Conservation (phyloP, 1,284 basidiomycete genomes). For the Wallemia hederae region DNA sequence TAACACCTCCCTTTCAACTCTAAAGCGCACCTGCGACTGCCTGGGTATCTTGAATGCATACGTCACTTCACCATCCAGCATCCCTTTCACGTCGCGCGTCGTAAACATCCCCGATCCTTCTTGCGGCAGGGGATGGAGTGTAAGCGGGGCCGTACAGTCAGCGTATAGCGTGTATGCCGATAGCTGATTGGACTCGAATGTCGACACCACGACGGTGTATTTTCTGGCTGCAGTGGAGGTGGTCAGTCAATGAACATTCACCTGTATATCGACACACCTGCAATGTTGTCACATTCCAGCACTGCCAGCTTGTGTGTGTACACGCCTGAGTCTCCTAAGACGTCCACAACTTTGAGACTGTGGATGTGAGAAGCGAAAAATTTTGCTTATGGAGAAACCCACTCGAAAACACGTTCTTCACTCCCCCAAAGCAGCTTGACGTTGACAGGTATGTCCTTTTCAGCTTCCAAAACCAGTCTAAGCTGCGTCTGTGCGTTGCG, state of each 20-base stretch:
- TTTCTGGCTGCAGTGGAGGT: conserved; percentile 30
- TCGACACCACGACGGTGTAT: conserved; percentile 53
- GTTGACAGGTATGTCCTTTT: conserved; percentile 42
- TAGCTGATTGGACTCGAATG: conserved; percentile 40
- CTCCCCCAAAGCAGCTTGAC: conserved; percentile 42
- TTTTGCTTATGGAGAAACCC: background rate
- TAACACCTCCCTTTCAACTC: too few species aligned
- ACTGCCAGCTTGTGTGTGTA: conserved; percentile 53
- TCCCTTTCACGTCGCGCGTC: background rate
- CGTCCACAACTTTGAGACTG: conserved; percentile 27
- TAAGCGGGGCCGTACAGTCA: conserved; percentile 26
- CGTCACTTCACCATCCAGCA: background rate
- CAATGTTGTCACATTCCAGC: conserved; percentile 21
- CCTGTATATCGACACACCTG: conserved; percentile 23
- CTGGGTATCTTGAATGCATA: background rate
- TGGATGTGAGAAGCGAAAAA: background rate
- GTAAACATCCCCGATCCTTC: conserved; percentile 75
- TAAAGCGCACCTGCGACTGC: background rate
- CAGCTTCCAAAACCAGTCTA: conserved; percentile 21
- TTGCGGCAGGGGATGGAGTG: conserved; percentile 20
- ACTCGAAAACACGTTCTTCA: conserved; percentile 26
- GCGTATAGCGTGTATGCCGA: conserved; percentile 35
- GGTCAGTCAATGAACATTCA: too few species aligned
- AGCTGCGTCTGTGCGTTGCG: conserved; percentile 3
- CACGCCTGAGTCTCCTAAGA: conserved; percentile 40